phyloP scores from a whole-genome alignment of 495 filamentous ascomycete genomes.

The Penicillium lagena region DNA sequence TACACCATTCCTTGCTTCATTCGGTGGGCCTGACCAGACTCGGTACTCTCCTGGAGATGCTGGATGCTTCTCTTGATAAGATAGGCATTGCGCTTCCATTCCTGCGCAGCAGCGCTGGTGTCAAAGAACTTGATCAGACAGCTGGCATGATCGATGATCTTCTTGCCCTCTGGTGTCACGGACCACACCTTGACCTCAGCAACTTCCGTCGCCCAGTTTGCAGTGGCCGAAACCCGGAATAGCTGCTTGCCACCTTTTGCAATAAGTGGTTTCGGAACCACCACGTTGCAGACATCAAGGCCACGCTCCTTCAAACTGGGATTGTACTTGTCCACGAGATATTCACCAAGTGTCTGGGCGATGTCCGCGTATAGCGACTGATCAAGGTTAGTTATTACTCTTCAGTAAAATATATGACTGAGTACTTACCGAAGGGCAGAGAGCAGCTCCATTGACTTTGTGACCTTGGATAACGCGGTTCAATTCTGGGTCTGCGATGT shows the following conservation, averaged over 20 bases:
- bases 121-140: constrained; percentile 41
- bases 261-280: constrained; percentile 66
- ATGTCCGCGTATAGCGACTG: constrained; percentile 70
- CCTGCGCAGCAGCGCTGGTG: constrained; percentile 14
- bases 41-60: constrained; percentile 40
- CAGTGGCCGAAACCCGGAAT: constrained; percentile 31
- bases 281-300: constrained; percentile 57
- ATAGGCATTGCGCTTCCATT: constrained; percentile 44
- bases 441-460: constrained; percentile 57
- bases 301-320: constrained; percentile 47
- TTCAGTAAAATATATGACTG: background rate
- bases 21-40: constrained; percentile 47
- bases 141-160: constrained; percentile 42
- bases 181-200: constrained; percentile 33
- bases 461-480: constrained; percentile 61
- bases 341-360: constrained; percentile 66
- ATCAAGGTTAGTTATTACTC: constrained; percentile 2
- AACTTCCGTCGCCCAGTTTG: constrained; percentile 24
- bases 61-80: constrained; percentile 43
- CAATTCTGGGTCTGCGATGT: constrained; percentile 55
- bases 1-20: constrained; percentile 68
- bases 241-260: constrained; percentile 48
- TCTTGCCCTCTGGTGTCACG: constrained; percentile 38
- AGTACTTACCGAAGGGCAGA: constrained; percentile 46
- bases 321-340: constrained; percentile 53